Conservation (phyloP, 345 rosid species). For the Pistacia integerrima region DNA sequence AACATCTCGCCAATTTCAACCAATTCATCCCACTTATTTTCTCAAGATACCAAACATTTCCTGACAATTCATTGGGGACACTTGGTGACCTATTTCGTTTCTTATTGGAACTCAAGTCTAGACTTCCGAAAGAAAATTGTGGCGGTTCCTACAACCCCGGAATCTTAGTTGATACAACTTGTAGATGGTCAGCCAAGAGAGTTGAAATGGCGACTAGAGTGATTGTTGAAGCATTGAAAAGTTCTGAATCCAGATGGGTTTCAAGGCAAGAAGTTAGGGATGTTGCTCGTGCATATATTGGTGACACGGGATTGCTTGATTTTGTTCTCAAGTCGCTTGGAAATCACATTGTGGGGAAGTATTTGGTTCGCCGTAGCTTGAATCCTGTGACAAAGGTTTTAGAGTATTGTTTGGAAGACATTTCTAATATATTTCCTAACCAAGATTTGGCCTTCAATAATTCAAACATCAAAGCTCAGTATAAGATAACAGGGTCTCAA, state of each 20-base stretch:
- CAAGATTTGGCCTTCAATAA: slow-evolving; percentile 41
- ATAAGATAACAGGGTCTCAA: slow-evolving; percentile 62
- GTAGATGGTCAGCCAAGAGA: slow-evolving; percentile 89
- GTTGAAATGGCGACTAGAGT: slow-evolving; percentile 86
- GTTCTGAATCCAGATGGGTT: slow-evolving; percentile 67
- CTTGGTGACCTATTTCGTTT: slow-evolving; percentile 70
- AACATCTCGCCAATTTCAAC: slow-evolving; percentile 40
- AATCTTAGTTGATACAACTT: slow-evolving; percentile 45
- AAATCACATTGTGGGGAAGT: slow-evolving; percentile 85
- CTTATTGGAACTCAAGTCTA: slow-evolving; percentile 65
- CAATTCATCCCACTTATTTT: slow-evolving; percentile 58
- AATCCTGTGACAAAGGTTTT: slow-evolving; percentile 91
- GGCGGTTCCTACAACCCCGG: slow-evolving; percentile 39
- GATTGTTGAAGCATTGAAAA: slow-evolving; percentile 71
- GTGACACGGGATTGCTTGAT: slow-evolving; percentile 91
- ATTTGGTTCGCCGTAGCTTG: slow-evolving; percentile 77
- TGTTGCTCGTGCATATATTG: slow-evolving; percentile 82
- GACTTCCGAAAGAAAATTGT: slow-evolving; percentile 55
- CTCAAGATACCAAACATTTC: slow-evolving; percentile 72
- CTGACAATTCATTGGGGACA: slow-evolving; percentile 53
- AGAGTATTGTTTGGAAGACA: slow-evolving; percentile 84
- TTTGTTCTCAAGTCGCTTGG: slow-evolving; percentile 90
- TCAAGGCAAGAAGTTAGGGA: slow-evolving; percentile 95
- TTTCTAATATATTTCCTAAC: slow-evolving; percentile 48
- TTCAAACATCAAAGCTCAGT: slow-evolving; percentile 39